phyloP scores from a whole-genome alignment of 2,329 filamentous ascomycete genomes.

The Colletotrichum somersetense region DNA sequence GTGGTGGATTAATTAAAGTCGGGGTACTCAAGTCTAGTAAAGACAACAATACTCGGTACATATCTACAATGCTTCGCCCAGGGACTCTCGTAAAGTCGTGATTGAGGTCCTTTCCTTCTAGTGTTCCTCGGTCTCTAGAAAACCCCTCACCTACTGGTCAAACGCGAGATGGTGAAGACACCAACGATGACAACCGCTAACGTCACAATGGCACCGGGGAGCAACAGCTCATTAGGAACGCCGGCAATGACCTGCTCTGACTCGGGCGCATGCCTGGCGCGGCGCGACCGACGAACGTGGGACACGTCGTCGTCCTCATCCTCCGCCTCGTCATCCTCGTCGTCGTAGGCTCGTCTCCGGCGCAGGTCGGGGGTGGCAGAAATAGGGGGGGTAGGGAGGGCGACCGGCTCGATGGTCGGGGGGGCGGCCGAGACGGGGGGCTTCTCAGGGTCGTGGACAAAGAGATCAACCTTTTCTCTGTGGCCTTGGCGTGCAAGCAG shows the following conservation, averaged over 20 bases:
- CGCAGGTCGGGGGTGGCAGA: slow-evolving; percentile 62
- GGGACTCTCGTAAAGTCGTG: slow-evolving; percentile 54
- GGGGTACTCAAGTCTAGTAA: slow-evolving; percentile 42
- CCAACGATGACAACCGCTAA: slow-evolving; percentile 93
- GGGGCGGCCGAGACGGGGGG: slow-evolving; percentile 79
- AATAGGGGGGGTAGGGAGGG: slow-evolving; percentile 60
- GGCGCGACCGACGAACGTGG: slow-evolving; percentile 59
- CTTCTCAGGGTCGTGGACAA: slow-evolving; percentile 93
- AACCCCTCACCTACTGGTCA: slow-evolving; percentile 64
- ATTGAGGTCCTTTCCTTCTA: slow-evolving; percentile 43
- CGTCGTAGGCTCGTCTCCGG: slow-evolving; percentile 60
- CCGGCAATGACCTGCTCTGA: slow-evolving; percentile 88
- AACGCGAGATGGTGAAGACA: slow-evolving; percentile 88
- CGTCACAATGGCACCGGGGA: slow-evolving; percentile 95
- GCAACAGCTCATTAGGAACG: slow-evolving; percentile 91
- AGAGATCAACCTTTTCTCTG: slow-evolving; percentile 95
- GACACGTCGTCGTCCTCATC: slow-evolving; percentile 67
- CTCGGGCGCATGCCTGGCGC: slow-evolving; percentile 55
- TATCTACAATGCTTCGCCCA: slow-evolving; percentile 49
- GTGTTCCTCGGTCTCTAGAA: slow-evolving; percentile 6
- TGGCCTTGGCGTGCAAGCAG: slow-evolving; percentile 80
- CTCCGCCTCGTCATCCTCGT: slow-evolving; percentile 70
- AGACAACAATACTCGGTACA: slow-evolving; percentile 45
- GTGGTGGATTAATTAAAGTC: slow-evolving; percentile 42
- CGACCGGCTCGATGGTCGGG: slow-evolving; percentile 56